These are phyloP conservation scores for Cryptosporidium tyzzeri DNA, from an alignment of 169 alveolate genomes.

Conservation along the genomic window DNA sequence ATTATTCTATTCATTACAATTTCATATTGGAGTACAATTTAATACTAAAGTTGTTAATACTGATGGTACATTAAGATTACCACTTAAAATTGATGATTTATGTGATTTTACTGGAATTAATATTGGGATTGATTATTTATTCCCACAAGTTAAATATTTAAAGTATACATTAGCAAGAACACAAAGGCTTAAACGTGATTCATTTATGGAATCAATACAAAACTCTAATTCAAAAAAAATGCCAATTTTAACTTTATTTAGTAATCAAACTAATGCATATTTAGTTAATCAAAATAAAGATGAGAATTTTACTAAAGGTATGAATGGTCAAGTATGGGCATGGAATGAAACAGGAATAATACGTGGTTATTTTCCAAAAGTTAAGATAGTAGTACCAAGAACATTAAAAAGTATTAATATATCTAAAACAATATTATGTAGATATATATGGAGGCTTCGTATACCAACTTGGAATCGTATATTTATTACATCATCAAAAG, in stretches of 20 bases:
- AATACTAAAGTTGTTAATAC: slow-evolving; percentile 25
- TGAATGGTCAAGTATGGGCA: slow-evolving; percentile 41
- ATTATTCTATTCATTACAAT: slow-evolving; percentile 65
- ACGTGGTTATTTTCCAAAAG: slow-evolving; percentile 66
- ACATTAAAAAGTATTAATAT: slow-evolving; percentile 64
- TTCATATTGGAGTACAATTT: slow-evolving; percentile 62
- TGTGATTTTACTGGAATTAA: slow-evolving; percentile 72
- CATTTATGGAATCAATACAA: slow-evolving; percentile 27
- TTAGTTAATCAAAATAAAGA: background rate
- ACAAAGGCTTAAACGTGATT: slow-evolving; percentile 60
- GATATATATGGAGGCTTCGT: slow-evolving; percentile 52
- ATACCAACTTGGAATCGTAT: slow-evolving; percentile 59
- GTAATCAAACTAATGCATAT: slow-evolving; percentile 29
- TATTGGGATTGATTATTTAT: slow-evolving; percentile 22
- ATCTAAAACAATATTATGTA: slow-evolving; percentile 50
- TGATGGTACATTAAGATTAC: slow-evolving; percentile 57
- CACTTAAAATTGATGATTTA: slow-evolving; percentile 70
- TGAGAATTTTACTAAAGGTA: background rate
- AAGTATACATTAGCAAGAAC: slow-evolving; percentile 66
- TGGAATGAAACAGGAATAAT: slow-evolving; percentile 75
- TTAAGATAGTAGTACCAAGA: slow-evolving; percentile 60
- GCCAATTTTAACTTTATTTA: slow-evolving; percentile 53
- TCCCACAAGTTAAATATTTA: slow-evolving; percentile 71
- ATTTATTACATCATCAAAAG: slow-evolving; percentile 33
- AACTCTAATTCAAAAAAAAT: slow-evolving; percentile 3